Percentiles rank a stretch among this genome's conserved stretches.
These are phyloP conservation scores for Mucor piriformis DNA, from an alignment of 371 early-diverging fungal species.

Conservation along the genomic window DNA sequence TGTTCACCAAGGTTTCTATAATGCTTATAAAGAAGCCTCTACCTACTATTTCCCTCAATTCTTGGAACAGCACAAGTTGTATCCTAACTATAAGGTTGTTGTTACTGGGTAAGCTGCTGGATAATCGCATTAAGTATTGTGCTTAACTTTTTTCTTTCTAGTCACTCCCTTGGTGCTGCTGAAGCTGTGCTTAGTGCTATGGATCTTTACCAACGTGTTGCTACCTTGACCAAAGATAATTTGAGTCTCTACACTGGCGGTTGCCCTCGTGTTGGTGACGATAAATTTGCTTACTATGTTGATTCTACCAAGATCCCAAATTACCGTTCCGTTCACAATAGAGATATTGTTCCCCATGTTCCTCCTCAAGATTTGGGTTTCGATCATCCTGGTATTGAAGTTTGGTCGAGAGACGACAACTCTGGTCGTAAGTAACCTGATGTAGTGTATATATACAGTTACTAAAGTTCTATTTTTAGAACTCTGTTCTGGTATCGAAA, in stretches of 20 bases:
- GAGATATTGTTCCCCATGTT: slow-evolving; percentile 34
- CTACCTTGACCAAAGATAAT: slow-evolving; percentile 11
- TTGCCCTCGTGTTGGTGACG: slow-evolving; percentile 33
- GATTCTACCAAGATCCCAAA: slow-evolving; percentile 22
- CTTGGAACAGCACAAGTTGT: not conserved
- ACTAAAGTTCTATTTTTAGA: slow-evolving; percentile 3
- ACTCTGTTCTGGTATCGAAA: slow-evolving; percentile 29
- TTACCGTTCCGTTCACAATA: slow-evolving; percentile 23
- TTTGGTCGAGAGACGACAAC: slow-evolving; percentile 18
- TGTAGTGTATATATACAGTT: too few relatives aligned
- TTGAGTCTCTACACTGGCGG: slow-evolving; percentile 24
- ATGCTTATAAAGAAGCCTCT: slow-evolving; percentile 4
- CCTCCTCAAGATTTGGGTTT: slow-evolving; percentile 30
- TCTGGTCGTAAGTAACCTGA: slow-evolving; percentile 16
- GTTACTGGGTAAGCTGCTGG: slow-evolving; percentile 18
- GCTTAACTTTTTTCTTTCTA: not conserved
- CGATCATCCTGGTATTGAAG: slow-evolving; percentile 34
- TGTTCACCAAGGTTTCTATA: slow-evolving; percentile 20
- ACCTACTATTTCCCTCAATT: slow-evolving; percentile 2
- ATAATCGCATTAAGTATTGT: not conserved
- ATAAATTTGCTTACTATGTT: slow-evolving; percentile 30
- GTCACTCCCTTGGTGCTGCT: slow-evolving; percentile 33
- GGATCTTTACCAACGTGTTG: slow-evolving; percentile 24
- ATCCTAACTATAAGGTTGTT: slow-evolving; percentile 18
- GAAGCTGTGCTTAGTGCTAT: slow-evolving; percentile 25